These are phyloP conservation scores for Saraca asoca DNA, from an alignment of 331 rosid genomes.

Conservation along the genomic window DNA sequence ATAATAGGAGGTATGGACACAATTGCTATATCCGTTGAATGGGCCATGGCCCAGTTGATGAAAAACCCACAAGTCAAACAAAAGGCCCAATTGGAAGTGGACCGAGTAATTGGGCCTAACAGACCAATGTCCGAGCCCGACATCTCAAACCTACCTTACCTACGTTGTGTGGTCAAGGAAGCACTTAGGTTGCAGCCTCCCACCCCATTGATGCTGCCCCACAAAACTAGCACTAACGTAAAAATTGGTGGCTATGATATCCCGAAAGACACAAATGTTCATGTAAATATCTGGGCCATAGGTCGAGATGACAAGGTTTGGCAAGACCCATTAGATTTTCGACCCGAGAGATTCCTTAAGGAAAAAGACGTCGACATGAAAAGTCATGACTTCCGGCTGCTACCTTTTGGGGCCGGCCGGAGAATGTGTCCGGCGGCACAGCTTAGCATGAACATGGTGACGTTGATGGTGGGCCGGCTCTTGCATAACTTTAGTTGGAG, in stretches of 20 bases:
- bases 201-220: not conserved
- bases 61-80: not conserved
- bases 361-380: not conserved
- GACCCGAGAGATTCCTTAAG: not conserved
- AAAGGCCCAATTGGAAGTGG: not conserved
- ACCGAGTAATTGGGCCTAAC: not conserved
- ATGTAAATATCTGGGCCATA: not conserved
- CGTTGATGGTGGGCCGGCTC: constrained; percentile 17
- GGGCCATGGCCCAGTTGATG: not conserved
- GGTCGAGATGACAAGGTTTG: not conserved
- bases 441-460: constrained; percentile 10
- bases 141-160: not conserved
- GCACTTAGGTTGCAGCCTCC: not conserved
- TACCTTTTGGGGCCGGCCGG: not conserved
- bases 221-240: not conserved
- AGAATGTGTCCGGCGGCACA: not conserved
- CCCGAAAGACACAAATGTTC: not conserved
- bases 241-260: not conserved
- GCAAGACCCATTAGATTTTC: not conserved
- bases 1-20: not conserved
- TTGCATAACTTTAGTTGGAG: constrained; percentile 15
- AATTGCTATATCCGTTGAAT: not conserved
- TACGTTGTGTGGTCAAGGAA: not conserved
- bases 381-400: not conserved
- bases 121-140: not conserved